Base-by-base conservation (phyloP, 257 asterid species). In the Salvia hispanica region DNA sequence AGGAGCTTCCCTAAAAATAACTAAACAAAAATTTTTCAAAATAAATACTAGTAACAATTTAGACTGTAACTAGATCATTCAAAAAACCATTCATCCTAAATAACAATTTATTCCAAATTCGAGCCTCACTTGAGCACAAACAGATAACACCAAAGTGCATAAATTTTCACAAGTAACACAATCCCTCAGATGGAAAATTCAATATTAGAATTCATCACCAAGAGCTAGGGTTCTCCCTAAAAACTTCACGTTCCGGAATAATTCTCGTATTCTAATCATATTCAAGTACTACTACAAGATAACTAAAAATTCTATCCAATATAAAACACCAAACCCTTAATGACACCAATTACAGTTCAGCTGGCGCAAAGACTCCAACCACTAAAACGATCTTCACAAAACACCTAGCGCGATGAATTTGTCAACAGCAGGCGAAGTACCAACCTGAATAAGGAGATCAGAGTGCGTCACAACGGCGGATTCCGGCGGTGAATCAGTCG, bases 401-500 rank as follows among this genome's bases (percentile, higher is more conserved):
- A 9, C 5, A 50, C 31, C 43, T 5, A 51, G 25, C n/a, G 28
- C 56, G 46, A 48, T 7, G 14, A 71, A 52, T 39, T 70, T 39
- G 66, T 28, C 21, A 51, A 58, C 67, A 47, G n/a, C 59, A 36
- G 9, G 63, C 54, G 43, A 53, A 31, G 40, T 58, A 76, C 18
- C 52, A 70, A 84, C 97, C 95, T 85, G 86, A 69, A 81, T 15
- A 64, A 88, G 80, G 62, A 78, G 83, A 66, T 76, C 88, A 67
- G 67, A 66, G 42, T 82, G 82, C 53, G 86, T 67, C 28, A 70
- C 43, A 45, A 67, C 50, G 37, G 47, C 60, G 39, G 72, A 37
- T 48, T 81, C 82, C 52, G 84, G 81, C 77, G 91, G 73, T 52
- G 83, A 84, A 77, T 88, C 91, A 51, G 81, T 61, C 79, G 85